These are phyloP conservation scores for Lentinula sp. DNA, from an alignment of 768 basidiomycete genomes.

Conservation along the genomic window DNA sequence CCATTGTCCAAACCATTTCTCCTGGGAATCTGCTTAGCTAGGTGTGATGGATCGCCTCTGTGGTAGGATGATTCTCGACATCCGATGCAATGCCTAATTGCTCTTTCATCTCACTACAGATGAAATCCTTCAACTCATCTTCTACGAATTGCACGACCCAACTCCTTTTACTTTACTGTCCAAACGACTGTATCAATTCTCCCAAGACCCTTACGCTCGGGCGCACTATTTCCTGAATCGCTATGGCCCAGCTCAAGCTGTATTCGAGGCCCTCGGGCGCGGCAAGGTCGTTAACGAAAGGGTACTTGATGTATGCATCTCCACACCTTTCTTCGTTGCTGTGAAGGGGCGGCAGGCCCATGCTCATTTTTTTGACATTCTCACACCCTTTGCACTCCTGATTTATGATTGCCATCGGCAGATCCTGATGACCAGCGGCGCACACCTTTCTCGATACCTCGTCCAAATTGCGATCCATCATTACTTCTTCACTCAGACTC, in stretches of 20 bases:
- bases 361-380: conserved; percentile 10
- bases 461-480: conserved; percentile 75
- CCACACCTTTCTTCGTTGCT: conserved; percentile 13
- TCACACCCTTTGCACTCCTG: conserved; percentile 17
- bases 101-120: conserved; percentile 20
- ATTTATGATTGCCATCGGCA: conserved; percentile 20
- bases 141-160: conserved; percentile 68
- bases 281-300: conserved; percentile 58
- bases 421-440: conserved; percentile 72
- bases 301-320: conserved; percentile 58
- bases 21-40: background rate
- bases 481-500: conserved; percentile 65
- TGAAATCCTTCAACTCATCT: conserved; percentile 68
- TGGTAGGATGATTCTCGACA: background rate
- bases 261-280: conserved; percentile 71
- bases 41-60: conserved; percentile 17
- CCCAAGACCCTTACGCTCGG: conserved; percentile 68
- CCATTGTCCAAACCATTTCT: background rate
- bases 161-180: conserved; percentile 49
- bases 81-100: conserved; percentile 8
- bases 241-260: conserved; percentile 62
- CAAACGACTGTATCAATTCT: conserved; percentile 55
- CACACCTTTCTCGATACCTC: conserved; percentile 74
- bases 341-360: background rate
- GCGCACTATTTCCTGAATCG: conserved; percentile 74